Evolutionary conservation across 129 eudicot species (phyloP), one percentile per base, ranked within the genome.

Genomic region (Artemisia argyi): DNA sequence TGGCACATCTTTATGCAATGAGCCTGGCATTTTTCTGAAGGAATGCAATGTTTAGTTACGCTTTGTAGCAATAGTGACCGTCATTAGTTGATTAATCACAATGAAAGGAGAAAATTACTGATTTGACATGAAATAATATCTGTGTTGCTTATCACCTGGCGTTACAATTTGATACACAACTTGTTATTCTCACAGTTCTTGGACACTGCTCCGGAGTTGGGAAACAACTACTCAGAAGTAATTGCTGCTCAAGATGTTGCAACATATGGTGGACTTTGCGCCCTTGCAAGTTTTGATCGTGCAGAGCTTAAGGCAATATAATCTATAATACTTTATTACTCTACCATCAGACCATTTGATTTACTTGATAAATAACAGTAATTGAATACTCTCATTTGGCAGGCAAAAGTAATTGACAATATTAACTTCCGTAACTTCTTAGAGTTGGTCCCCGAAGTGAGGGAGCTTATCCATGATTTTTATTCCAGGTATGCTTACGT

Each of bases 191-290:
- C 66, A 81, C 86, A 94, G 99, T 94, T 94, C 77, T 75, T 94
- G 80, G 99, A 94, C 80, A 79, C 85, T 46, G 85, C 81, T 74
- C 97, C 93, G 11, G 99, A 94, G 65, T 76, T 94, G 77, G 99
- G 93, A 46, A 94, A 88, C 84, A 82, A 76, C 81, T 94, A 85
- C 78, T 82, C 89, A 0, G 99, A 90, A 84, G 93, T 94, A 61
- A 90, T 94, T 87, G 99, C 97, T 48, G 87, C 92, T 69, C 99
- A 94, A 86, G 99, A 94, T 83, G 86, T 94, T 82, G 99, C 99
- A 15, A 94, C 99, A 39, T 94, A 94, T 85, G 99, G 99, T 69
- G 97, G 93, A 66, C 87, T 94, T 16, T 94, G 99, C 75, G 99
- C 99, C 19, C 97, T 90, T 79, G 99, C 99, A 73, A 94, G 91